phyloP scores from a whole-genome alignment of 2,329 filamentous ascomycete genomes.

The Aspergillus flavus region DNA sequence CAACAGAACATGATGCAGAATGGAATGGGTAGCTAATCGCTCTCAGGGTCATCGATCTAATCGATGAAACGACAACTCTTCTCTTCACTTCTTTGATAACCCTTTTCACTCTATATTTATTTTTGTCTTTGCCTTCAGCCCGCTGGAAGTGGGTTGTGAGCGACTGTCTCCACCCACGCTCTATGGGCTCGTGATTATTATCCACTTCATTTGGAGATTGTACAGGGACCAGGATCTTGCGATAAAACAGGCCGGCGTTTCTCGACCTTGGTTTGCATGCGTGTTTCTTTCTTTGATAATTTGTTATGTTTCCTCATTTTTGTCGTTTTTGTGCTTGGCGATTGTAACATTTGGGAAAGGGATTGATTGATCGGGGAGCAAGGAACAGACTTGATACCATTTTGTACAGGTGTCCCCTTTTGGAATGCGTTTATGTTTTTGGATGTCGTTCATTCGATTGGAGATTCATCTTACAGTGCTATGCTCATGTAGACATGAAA shows the following conservation, averaged over 20 bases:
- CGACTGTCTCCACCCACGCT: slow-evolving; percentile 11
- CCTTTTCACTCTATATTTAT: slow-evolving; percentile 11
- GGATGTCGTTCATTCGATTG: not conserved
- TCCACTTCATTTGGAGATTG: slow-evolving; percentile 23
- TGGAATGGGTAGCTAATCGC: slow-evolving; percentile 38
- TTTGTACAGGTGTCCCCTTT: slow-evolving; percentile 33
- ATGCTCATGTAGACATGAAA: slow-evolving; percentile 2
- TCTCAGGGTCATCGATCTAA: not conserved
- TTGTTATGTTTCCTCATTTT: slow-evolving; percentile 24
- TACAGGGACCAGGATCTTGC: slow-evolving; percentile 27
- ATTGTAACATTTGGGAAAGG: slow-evolving; percentile 32
- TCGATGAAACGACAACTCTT: not conserved
- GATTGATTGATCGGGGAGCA: slow-evolving; percentile 24
- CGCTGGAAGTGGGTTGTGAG: not conserved
- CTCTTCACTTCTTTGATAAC: not conserved
- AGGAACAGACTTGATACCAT: slow-evolving; percentile 39
- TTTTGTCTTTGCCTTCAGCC: slow-evolving; percentile 1
- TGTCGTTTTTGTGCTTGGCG: slow-evolving; percentile 22
- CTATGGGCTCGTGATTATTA: slow-evolving; percentile 14
- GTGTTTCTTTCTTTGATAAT: slow-evolving; percentile 11
- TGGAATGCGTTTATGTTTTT: slow-evolving; percentile 16
- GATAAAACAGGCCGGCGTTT: slow-evolving; percentile 31
- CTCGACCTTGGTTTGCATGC: slow-evolving; percentile 18
- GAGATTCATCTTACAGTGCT: not conserved
- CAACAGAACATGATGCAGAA: slow-evolving; percentile 48